A percentile compares a stretch with the other conserved stretches of the same genome.
phyloP scores from a whole-genome alignment of 106 monocot genomes.

The Apostasia shenzhenica region DNA sequence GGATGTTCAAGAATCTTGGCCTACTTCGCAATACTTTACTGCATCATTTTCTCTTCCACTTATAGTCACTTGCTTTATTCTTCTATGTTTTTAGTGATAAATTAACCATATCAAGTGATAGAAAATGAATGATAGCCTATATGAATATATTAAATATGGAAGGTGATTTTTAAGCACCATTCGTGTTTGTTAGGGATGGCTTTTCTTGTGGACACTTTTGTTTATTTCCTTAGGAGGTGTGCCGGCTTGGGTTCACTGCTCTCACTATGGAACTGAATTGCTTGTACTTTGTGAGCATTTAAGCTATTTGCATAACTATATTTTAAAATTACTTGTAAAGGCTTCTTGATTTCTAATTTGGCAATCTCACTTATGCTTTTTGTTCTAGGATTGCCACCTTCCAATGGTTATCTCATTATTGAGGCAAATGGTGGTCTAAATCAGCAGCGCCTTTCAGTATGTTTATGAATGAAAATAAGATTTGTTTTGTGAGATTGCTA shows the following conservation, averaged over 20 bases:
- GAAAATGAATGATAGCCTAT: neutral
- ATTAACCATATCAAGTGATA: neutral
- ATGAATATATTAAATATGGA: neutral
- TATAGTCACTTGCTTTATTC: too few relatives aligned
- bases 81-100: neutral
- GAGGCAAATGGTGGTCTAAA: conserved; percentile 99
- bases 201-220: neutral
- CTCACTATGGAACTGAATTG: neutral
- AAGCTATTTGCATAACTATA: neutral
- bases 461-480: conserved; percentile 3
- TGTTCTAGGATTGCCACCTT: conserved; percentile 48
- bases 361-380: neutral
- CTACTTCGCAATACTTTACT: too few relatives aligned
- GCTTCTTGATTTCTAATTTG: neutral
- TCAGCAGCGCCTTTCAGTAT: conserved; percentile 93
- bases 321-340: neutral
- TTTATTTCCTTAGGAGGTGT: neutral
- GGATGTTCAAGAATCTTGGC: too few relatives aligned
- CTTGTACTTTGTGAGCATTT: conserved; percentile 1
- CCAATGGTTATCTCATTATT: conserved; percentile 91
- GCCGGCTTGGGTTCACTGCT: neutral
- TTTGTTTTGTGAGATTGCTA: too few relatives aligned
- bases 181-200: neutral
- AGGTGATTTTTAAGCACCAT: neutral
- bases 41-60: too few relatives aligned